phyloP scores from a whole-genome alignment of 805 yeast species.

The Suhomyces xylopsoci region DNA sequence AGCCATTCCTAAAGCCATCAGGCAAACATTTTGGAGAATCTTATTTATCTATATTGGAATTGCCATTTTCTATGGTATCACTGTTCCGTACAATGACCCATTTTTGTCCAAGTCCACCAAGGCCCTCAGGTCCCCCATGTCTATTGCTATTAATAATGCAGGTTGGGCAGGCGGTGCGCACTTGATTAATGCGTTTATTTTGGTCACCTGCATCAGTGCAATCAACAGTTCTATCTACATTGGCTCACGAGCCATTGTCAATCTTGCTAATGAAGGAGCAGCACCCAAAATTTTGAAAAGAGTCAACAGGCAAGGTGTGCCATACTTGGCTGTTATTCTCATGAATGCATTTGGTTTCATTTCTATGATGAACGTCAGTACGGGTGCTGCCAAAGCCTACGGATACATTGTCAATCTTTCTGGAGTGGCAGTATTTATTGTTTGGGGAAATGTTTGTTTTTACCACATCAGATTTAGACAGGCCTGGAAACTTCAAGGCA shows the following conservation, averaged over 20 bases:
- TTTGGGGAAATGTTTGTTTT: constrained; percentile 60
- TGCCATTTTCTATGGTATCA: constrained; percentile 55
- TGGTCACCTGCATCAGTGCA: constrained; percentile 64
- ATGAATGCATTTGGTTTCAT: constrained; percentile 55
- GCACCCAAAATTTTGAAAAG: constrained; percentile 56
- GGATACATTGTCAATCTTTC: constrained; percentile 57
- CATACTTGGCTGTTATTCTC: constrained; percentile 54
- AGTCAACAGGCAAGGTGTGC: constrained; percentile 60
- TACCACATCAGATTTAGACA: constrained; percentile 56
- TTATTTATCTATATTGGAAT: constrained; percentile 51
- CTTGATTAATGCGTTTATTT: constrained; percentile 59
- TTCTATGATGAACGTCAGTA: constrained; percentile 52
- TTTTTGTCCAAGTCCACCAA: constrained; percentile 33
- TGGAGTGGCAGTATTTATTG: constrained; percentile 66
- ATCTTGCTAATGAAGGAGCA: constrained; percentile 57
- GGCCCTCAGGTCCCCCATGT: constrained; percentile 45
- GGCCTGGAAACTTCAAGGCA: constrained; percentile 39
- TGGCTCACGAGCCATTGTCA: constrained; percentile 65
- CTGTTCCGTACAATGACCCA: constrained; percentile 56
- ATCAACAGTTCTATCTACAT: constrained; percentile 67
- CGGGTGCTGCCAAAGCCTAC: constrained; percentile 62
- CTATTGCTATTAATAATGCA: constrained; percentile 36
- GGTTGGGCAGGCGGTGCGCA: constrained; percentile 47
- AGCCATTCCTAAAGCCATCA: constrained; percentile 57
- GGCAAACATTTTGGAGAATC: constrained; percentile 55